Evolutionary conservation across 495 filamentous ascomycete genomes (phyloP), one percentile per base, ranked within the genome.

Genomic region (Aspergillus biplanus): DNA sequence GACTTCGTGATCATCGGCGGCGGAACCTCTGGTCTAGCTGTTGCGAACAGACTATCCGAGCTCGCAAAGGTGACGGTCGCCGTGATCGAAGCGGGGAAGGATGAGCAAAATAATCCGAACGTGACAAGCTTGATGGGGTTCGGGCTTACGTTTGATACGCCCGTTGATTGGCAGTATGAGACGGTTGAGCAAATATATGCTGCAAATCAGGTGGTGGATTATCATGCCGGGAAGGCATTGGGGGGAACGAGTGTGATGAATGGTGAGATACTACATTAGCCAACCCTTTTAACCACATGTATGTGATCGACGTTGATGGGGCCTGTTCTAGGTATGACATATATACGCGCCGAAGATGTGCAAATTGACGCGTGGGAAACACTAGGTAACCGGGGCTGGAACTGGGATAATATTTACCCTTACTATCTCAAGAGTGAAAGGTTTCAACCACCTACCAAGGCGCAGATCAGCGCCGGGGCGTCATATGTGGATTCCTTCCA

Each of bases 381-480:
- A 6, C 70, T 88, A 6, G 86, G 87, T 1, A 89, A 87, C 65
- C 70, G 76, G 0, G 83, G 84, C n/a, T 90, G 87, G 87, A 80
- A 73, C 55, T 89, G 85, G 83, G 59, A 78, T 3, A 81, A 67
- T 33, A 67, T 90, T n/a, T 68, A 85, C 34, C 85, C 85, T 2
- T 89, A 89, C 63, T 82, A 82, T 37, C 74, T 78, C 50, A 80
- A 80, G 70, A 73, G 72, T 42, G 73, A 81, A 18, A 12, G 50
- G 65, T 6, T 77, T 79, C 16, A 72, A 72, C 4, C 74, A 0
- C 81, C 83, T 0, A 75, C 70, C 16, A 33, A 59, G n/a, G 70
- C 74, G 7, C 79, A 83, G 54, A 39, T 68, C 15, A 72, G 61
- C 13, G 70, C 63, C 5, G 82, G 82, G 1, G 81, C 81, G 2